Evolutionary conservation across 1,139 yeast genomes (phyloP), one percentile per base, ranked within the genome.

Genomic region (Saccharomyces hybrid): DNA sequence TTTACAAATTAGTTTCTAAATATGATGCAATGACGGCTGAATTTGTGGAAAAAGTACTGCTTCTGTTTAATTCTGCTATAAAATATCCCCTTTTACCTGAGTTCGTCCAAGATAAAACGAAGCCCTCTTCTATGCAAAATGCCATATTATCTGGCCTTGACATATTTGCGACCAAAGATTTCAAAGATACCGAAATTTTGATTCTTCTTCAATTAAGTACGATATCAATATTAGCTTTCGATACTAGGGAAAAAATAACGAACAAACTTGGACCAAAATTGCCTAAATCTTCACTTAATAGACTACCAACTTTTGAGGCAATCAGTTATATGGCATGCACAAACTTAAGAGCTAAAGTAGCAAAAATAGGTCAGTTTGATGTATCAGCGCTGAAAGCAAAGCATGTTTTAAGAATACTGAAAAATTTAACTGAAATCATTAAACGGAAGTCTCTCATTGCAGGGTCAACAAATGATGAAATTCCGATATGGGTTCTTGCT

Each of bases 281-380:
- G 42, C 60, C 69, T 1, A 56, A 56, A 2, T 50, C 62, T 1
- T 59, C 65, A 4, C 66, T 62, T 48, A 69, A 73, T 9, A 81
- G 81, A 56, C 74, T 80, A 30, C 93, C 96, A 1, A 78, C 89
- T 0, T 89, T 85, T 65, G 77, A 83, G 41, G 82, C 89, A 0
- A 71, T 86, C 2, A 80, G 93, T 60, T 77, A 77, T 54, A 65
- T 70, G 30, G 75, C 88, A 0, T 72, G 83, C 53, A 70, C 69
- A 11, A 60, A 79, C 7, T 63, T 88, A 30, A 63, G 66, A 3
- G 59, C 59, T 0, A 75, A 75, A 44, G 56, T 86, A 16, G 59
- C 63, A 0, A 54, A 62, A 0, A 59, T 77, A 1, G 57, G 56
- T 0, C 74, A 75, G 52, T 70, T 75, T 46, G 58, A 64, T 8